Evolutionary conservation across 225 moss, liverwort and hornwort genomes (phyloP), one percentile per base, ranked within the genome.

Genomic region (Physcomitrium patens): DNA sequence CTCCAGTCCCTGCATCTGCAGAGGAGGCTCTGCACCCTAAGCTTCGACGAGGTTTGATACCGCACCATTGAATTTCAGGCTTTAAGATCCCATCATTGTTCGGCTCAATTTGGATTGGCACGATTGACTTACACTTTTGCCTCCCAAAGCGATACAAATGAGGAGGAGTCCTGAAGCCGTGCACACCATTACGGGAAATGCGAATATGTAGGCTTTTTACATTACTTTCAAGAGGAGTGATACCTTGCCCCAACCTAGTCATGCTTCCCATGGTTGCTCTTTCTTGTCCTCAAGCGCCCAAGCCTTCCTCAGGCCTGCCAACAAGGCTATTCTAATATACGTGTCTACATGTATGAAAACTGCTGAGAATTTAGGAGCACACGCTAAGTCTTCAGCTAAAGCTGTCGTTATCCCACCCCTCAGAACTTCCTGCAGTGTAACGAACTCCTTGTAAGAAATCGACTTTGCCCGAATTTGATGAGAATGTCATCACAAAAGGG

Each of bases 181-280:
- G 77, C 8, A 57, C 19, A 11, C 77, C 81, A 48, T 48, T 73
- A 37, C 26, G 51, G 12, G 50, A 65, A 50, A 67, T 55, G 12
- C 70, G 72, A 68, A 70, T 28, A 73, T 60, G 65, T 23, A 71
- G 62, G 55, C 76, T 69, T 71, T 72, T 78, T 27, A 57, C 53
- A 10, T 74, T 68, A 71, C 61, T 71, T 22, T 75, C 83, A 23
- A 80, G 67, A 31, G 63, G 43, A 58, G 47, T 64, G 57, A 79
- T 43, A 47, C 61, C 79, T 73, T 82, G 86, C 41, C 82, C 82
- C 57, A 86, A 77, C 72, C 68, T 68, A 26, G 69, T 71, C 75
- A 86, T 72, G 68, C 65, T 77, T 63, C 83, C 86, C 86, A 82
- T 80, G 59, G 46, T 69, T 78, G 75, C 68, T 63, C 82, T 12